Conservation (phyloP, 2,329 filamentous ascomycete genomes). For the Diplocarpon rosae region DNA sequence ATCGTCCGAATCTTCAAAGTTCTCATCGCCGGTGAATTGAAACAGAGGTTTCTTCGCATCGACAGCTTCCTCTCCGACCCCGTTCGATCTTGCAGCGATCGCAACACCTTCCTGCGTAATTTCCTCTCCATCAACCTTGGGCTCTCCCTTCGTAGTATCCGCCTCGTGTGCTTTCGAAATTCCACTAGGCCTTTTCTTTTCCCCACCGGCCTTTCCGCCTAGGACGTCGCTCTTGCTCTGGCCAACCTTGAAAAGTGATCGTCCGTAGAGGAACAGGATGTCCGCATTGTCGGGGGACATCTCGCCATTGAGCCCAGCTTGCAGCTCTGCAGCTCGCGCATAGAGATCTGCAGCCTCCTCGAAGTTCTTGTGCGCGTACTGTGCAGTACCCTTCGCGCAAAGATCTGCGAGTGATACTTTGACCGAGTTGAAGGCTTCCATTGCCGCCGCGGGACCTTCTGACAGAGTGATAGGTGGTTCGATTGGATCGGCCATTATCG, state of each 20-base stretch:
- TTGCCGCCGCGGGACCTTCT: slow-evolving; percentile 17
- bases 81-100: slow-evolving; percentile 26
- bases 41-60: slow-evolving; percentile 65
- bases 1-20: slow-evolving; percentile 78
- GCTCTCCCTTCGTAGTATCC: slow-evolving; percentile 26
- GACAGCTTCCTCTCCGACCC: slow-evolving; percentile 27
- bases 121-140: slow-evolving; percentile 29
- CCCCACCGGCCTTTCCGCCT: slow-evolving; percentile 61
- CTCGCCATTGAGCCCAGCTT: slow-evolving; percentile 86
- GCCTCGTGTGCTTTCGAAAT: slow-evolving; percentile 32
- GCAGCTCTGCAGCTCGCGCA: slow-evolving; percentile 78
- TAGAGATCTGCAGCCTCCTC: slow-evolving; percentile 77
- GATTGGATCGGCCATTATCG: slow-evolving; percentile 23
- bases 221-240: slow-evolving; percentile 91
- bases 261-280: slow-evolving; percentile 87
- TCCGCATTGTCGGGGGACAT: slow-evolving; percentile 85
- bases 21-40: slow-evolving; percentile 88
- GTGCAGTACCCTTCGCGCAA: slow-evolving; percentile 64
- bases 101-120: slow-evolving; percentile 37
- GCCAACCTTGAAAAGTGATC: slow-evolving; percentile 86
- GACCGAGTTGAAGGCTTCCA: slow-evolving; percentile 24
- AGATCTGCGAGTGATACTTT: slow-evolving; percentile 66
- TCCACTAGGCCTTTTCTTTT: slow-evolving; percentile 37
- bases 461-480: slow-evolving; percentile 17
- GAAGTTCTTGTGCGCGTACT: slow-evolving; percentile 86